Evolutionary conservation across 2,329 filamentous ascomycete genomes (phyloP).

Genomic region (Stachybotrys chlorohalonatus): DNA sequence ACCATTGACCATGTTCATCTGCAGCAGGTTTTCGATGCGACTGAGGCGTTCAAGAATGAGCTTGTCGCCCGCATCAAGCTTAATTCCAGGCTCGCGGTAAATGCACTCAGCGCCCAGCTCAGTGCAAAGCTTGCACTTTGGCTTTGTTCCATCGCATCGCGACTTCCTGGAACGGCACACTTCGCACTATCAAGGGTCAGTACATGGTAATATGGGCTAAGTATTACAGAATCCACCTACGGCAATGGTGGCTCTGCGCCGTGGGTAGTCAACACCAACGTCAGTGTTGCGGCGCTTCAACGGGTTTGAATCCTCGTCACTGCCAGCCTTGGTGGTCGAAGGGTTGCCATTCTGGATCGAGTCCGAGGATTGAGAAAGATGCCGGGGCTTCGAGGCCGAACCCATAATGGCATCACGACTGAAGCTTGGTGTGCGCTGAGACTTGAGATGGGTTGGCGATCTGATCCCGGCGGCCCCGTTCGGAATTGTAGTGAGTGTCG

Average conservation of each 20-base stretch:
- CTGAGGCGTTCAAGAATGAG: constrained; percentile 71
- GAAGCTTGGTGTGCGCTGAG: constrained; percentile 33
- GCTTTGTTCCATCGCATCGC: constrained; percentile 68
- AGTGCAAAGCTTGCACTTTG: constrained; percentile 76
- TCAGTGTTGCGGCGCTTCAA: constrained; percentile 55
- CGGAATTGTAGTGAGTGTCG: constrained; percentile 30
- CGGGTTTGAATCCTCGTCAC: constrained; percentile 47
- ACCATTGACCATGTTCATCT: constrained; percentile 51
- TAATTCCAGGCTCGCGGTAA: constrained; percentile 79
- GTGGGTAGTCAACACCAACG: constrained; percentile 52
- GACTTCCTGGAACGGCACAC: constrained; percentile 75
- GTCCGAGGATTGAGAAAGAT: constrained; percentile 46
- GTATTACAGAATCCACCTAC: constrained; percentile 30
- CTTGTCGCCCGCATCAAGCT: constrained; percentile 80
- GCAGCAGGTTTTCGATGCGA: constrained; percentile 71
- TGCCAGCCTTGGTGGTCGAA: constrained; percentile 27
- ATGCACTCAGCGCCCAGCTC: constrained; percentile 76
- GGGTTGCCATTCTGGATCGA: constrained; percentile 33
- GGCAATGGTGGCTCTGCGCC: constrained; percentile 56
- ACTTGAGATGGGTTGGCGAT: constrained; percentile 40
- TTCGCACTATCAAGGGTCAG: constrained; percentile 51
- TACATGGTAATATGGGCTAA: background rate
- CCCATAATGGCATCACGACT: constrained; percentile 46
- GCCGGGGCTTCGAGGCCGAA: constrained; percentile 43
- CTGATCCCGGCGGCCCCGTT: constrained; percentile 36